Conservation (phyloP, 1,139 yeast species). For the Debaryomyces psychrophilus region DNA sequence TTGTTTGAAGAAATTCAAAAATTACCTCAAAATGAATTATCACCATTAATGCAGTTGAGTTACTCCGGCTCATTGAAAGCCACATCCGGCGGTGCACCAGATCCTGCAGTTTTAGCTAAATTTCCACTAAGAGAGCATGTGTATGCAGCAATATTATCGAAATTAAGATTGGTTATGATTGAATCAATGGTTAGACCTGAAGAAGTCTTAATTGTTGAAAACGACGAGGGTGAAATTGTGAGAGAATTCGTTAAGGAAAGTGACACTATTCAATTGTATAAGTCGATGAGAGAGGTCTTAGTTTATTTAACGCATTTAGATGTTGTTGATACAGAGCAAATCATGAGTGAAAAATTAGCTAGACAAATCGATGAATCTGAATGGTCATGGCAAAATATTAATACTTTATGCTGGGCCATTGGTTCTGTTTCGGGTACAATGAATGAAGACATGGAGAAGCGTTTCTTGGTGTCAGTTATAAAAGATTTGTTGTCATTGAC, state of each 20-base stretch:
- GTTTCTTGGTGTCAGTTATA: slow-evolving; percentile 88
- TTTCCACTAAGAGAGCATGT: slow-evolving; percentile 85
- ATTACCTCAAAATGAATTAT: slow-evolving; percentile 69
- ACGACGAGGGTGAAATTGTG: slow-evolving; percentile 98
- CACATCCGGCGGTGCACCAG: slow-evolving; percentile 76
- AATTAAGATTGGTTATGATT: slow-evolving; percentile 84
- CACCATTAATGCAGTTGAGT: slow-evolving; percentile 75
- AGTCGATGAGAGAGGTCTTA: slow-evolving; percentile 92
- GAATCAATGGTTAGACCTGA: slow-evolving; percentile 99
- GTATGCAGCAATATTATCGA: slow-evolving; percentile 74
- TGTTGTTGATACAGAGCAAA: slow-evolving; percentile 89
- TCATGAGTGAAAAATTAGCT: slow-evolving; percentile 88
- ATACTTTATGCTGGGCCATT: slow-evolving; percentile 98
- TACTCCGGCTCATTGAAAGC: slow-evolving; percentile 53
- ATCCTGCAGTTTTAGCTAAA: slow-evolving; percentile 74
- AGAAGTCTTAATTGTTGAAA: slow-evolving; percentile 94
- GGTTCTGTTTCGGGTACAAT: slow-evolving; percentile 98
- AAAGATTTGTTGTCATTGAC: slow-evolving; percentile 89
- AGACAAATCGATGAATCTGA: slow-evolving; percentile 94
- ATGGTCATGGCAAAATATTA: slow-evolving; percentile 99
- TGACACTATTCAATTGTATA: slow-evolving; percentile 93
- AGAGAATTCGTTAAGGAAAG: slow-evolving; percentile 96
- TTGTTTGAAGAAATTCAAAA: slow-evolving; percentile 85
- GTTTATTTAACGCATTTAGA: slow-evolving; percentile 95
- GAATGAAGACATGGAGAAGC: slow-evolving; percentile 97